These are phyloP conservation scores for Pichia kudriavzevii DNA, from an alignment of 1,139 yeast species.

Conservation along the genomic window DNA sequence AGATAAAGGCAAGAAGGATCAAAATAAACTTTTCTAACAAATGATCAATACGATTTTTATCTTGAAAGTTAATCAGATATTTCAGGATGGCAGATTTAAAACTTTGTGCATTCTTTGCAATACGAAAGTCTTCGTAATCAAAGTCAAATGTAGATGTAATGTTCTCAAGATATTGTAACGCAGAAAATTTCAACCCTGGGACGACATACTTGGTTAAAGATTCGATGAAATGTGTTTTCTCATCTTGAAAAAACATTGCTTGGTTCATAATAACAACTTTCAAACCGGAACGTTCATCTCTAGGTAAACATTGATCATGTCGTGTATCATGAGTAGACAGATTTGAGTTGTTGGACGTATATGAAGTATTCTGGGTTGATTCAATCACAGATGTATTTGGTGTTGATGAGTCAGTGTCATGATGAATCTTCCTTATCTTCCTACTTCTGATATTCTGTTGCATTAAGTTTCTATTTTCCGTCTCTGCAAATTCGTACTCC, in stretches of 20 bases:
- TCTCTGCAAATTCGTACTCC: slow-evolving; percentile 57
- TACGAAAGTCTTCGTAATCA: slow-evolving; percentile 27
- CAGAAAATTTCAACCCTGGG: slow-evolving; percentile 42
- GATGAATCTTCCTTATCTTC: slow-evolving; percentile 15
- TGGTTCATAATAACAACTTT: slow-evolving; percentile 24
- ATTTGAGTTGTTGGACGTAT: background rate
- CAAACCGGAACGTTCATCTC: slow-evolving; percentile 3
- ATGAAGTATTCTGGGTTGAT: slow-evolving; percentile 8
- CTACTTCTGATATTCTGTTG: slow-evolving; percentile 18
- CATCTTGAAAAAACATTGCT: slow-evolving; percentile 30
- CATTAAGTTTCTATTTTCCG: slow-evolving; percentile 31
- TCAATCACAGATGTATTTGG: background rate
- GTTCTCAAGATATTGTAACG: slow-evolving; percentile 43
- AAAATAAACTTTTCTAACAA: slow-evolving; percentile 36
- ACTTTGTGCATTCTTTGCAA: slow-evolving; percentile 29
- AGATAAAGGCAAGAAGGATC: slow-evolving; percentile 33
- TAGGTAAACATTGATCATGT: background rate
- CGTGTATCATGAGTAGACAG: background rate
- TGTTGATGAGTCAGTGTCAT: slow-evolving; percentile 12
- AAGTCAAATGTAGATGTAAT: slow-evolving; percentile 36
- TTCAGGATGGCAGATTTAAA: slow-evolving; percentile 25
- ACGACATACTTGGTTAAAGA: slow-evolving; percentile 32
- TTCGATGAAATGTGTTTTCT: slow-evolving; percentile 35
- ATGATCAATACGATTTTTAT: slow-evolving; percentile 36
- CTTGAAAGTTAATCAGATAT: slow-evolving; percentile 36